Conservation (phyloP, 2,329 filamentous ascomycete species). For the Erysiphe pulchra region DNA sequence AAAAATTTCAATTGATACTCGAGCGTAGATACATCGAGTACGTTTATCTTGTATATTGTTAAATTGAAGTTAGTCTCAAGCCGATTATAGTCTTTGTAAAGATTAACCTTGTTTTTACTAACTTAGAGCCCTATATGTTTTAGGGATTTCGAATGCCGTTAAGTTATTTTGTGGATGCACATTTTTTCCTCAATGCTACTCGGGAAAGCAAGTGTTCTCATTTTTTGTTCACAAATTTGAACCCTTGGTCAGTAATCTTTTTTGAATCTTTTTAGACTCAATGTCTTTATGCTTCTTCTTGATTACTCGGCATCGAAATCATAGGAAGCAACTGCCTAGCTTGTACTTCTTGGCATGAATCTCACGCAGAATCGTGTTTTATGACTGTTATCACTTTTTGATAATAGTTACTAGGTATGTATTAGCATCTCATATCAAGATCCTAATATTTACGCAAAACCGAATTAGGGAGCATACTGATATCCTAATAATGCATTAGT, state of each 20-base stretch:
- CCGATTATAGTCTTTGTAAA: no score
- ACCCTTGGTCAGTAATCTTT: background rate
- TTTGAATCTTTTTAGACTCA: background rate
- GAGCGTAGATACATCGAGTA: no score
- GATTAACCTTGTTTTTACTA: no score
- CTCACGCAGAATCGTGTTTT: background rate
- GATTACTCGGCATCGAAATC: background rate
- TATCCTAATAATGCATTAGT: background rate
- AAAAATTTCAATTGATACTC: no score
- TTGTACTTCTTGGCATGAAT: background rate
- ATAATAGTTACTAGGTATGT: background rate
- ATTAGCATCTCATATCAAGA: background rate
- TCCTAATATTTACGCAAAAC: background rate
- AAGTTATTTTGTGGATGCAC: no score
- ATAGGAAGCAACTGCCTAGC: background rate
- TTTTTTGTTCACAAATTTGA: background rate
- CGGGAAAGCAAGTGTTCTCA: background rate
- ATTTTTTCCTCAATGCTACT: no score
- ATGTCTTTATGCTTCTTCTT: background rate
- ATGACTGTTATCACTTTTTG: background rate
- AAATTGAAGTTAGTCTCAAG: no score
- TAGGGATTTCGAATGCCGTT: no score
- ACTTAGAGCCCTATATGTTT: no score
- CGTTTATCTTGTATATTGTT: no score
- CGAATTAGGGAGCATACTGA: background rate